These are phyloP conservation scores for Oryza officinalis DNA, from an alignment of 176 grass and related monocot genomes.

Conservation along the genomic window DNA sequence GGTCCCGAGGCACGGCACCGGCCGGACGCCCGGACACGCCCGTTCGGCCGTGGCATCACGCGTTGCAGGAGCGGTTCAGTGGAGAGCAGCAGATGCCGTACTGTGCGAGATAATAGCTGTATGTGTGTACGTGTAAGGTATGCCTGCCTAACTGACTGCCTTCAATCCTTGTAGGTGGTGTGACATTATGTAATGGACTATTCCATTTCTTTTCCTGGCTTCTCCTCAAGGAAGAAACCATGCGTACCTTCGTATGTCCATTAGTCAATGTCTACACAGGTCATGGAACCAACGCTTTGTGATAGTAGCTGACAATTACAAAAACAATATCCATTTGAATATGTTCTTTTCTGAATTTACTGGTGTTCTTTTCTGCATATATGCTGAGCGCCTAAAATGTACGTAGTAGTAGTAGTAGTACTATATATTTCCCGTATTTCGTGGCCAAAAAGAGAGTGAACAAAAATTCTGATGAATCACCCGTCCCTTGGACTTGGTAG, in stretches of 20 bases:
- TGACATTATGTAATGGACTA: background rate
- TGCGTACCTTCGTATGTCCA: no score
- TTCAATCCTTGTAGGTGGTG: background rate
- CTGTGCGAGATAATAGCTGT: background rate
- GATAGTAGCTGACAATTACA: no score
- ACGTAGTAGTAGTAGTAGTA: no score
- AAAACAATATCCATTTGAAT: no score
- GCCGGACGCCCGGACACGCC: background rate
- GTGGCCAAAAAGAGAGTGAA: background rate
- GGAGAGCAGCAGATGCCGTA: background rate
- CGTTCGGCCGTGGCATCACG: background rate
- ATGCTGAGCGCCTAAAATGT: no score
- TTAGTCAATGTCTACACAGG: no score
- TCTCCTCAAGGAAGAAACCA: background rate
- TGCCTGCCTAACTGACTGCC: background rate
- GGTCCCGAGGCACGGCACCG: slow-evolving; percentile 26
- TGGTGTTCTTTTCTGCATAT: background rate
- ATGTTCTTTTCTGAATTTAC: background rate
- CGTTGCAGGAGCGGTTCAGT: background rate
- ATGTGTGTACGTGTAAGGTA: no score
- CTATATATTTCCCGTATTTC: no score
- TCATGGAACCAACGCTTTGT: no score
- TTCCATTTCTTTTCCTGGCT: background rate
- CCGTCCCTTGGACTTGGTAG: background rate
- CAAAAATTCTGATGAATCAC: no score